Base-by-base conservation (phyloP, 768 basidiomycete species). In the Tylopilus plumbeoviolaceoides region DNA sequence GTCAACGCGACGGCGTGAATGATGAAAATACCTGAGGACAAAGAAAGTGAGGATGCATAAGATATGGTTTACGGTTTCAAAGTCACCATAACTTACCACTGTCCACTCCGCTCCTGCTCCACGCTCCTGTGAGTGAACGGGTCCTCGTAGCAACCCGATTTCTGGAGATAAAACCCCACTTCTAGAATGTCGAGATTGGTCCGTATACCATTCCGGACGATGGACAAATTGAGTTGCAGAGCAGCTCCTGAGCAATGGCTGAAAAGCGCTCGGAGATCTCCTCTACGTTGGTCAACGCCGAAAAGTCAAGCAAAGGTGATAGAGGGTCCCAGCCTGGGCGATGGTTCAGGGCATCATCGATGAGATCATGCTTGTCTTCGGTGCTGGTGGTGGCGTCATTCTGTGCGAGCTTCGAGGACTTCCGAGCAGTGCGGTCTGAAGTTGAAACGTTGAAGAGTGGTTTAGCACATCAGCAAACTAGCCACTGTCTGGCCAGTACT, bases 131-230 rank as follows among this genome's bases (percentile, higher is more conserved):
- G 89, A 12, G 87, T 87, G 63, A 84, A 90, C 2, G 89, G 87
- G 59, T 91, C 89, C 55, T 82, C 80, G 57, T 91, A 89, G 41
- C 71, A 72, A 9, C 63, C 72, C 1, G 69, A 65, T 57, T 78
- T 81, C 59, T 78, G 75, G 18, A 91, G 74, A 66, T 91, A 91
- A 60, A 87, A 88, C 64, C 91, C 89, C 28, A 89, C 64, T 64
- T 91, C 89, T 17, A 90, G 69, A 28, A 91, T 73, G 47, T 85
- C 76, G 54, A 83, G 81, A 20, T 74, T 71, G 1, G 72, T 72
- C 46, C 72, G 64, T 27, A 47, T 51, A 20, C 55, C 58, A 6
- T 63, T 58, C 25, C 62, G 62, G 36, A 65, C 65, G 48, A 84
- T 68, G 3, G 78, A 72, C 11, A 87, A 57, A 65, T 59, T 43